A percentile compares a stretch with the other conserved stretches of the same genome.
These are phyloP conservation scores for Canariomyces notabilis DNA, from an alignment of 2,329 filamentous ascomycete species.

Conservation along the genomic window DNA sequence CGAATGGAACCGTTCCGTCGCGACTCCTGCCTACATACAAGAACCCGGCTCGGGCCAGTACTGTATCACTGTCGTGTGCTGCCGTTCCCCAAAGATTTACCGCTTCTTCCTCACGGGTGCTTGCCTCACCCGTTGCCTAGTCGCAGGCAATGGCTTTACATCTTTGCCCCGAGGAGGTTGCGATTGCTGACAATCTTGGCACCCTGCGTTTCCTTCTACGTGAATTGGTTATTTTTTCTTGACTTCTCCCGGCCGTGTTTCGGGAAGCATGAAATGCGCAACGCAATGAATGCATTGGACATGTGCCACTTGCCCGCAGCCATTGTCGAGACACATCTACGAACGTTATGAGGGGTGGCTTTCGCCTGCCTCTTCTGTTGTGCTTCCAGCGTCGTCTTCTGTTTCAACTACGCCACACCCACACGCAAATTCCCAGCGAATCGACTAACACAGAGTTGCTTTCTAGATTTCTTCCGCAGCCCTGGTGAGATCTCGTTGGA, in stretches of 20 bases:
- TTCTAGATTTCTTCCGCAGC: constrained; percentile 9
- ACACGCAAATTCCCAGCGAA: constrained; percentile 12
- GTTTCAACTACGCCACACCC: constrained; percentile 17
- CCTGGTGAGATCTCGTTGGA: constrained; percentile 9
- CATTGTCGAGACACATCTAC: neutral
- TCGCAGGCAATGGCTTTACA: neutral
- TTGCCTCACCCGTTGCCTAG: neutral
- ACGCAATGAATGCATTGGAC: constrained; percentile 5
- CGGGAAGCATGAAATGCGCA: too few species aligned
- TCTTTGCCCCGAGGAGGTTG: neutral
- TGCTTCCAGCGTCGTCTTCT: constrained; percentile 15
- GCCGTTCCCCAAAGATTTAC: neutral
- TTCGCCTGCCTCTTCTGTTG: constrained; percentile 12
- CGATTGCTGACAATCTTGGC: constrained; percentile 7
- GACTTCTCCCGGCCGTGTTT: too few species aligned
- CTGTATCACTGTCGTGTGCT: neutral
- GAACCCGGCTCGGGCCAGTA: too few species aligned
- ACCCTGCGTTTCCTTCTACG: too few species aligned
- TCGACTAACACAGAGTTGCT: constrained; percentile 14
- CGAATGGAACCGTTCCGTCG: neutral
- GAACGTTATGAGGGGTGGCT: neutral
- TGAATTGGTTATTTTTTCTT: too few species aligned
- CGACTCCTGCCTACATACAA: too few species aligned
- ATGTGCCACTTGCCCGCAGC: constrained; percentile 14
- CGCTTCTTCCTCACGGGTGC: neutral